Evolutionary conservation across 2,329 filamentous ascomycete species (phyloP), one percentile per base, ranked within the genome.

Genomic region (Amesomyces nigricolor): DNA sequence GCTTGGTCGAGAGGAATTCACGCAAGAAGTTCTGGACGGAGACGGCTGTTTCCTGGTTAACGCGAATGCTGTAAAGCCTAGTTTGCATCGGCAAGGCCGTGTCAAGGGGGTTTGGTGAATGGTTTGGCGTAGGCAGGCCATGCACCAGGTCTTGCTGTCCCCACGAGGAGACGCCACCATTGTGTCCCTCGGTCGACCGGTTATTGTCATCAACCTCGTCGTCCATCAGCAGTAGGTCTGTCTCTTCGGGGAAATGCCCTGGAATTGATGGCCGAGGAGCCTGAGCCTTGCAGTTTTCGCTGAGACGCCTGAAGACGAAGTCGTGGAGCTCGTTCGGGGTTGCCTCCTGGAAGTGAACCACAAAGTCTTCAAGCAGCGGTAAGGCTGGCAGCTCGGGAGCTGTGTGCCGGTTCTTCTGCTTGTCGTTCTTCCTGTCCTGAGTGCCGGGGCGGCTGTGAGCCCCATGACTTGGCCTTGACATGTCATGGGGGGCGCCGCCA

Each of bases 11-110:
- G 0, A 86, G 71, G 3, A 83, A 66, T 14, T 75, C 74, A 3
- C 83, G 75, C 14, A 86, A 67, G 0, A 75, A 75, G 62, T 85
- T 83, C 59, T 86, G 83, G 5, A 81, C 69, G 0, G 72, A 71
- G 3, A 83, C 73, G 1, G 79, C 75, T 3, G 77, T 80, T 54
- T 75, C 72, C 22, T 70, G 70, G 16, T 67, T 63, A 3, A 65
- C 65, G 2, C 73, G 69, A 51, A 83, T 73, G 6, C 76, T 73
- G 56, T 75, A 72, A 44, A 82, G 75, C 53, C 68, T 73, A 32
- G 70, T 70, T 19, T 70, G 67, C 6, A 47, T 5, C 10, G 48
- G 44, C 17, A 44, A 17, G 7, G 47, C 35, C 22, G 62, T 13
- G 26, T 56, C 63, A 0, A 59, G 60, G n/a, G 62, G 45, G 14